phyloP scores from a whole-genome alignment of 176 grass and related monocot genomes.

The Poa annua region DNA sequence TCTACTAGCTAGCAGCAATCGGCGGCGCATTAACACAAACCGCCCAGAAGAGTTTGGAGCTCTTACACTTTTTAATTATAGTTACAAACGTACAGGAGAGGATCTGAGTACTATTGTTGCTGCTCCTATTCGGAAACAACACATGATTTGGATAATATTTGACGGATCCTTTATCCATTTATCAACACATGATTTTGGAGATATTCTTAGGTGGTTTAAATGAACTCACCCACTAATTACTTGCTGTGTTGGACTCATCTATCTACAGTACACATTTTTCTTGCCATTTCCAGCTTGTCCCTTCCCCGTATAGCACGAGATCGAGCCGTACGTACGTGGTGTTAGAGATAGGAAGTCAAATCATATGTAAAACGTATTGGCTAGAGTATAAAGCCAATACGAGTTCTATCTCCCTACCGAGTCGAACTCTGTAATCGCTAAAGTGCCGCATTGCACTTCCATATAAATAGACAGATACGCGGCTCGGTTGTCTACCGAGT shows the following conservation, averaged over 20 bases:
- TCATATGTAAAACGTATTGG: too few species aligned
- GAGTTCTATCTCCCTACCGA: too few species aligned
- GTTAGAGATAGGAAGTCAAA: too few species aligned
- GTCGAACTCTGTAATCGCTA: too few species aligned
- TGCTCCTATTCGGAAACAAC: slow-evolving; percentile 21
- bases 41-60: slow-evolving; percentile 23
- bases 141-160: slow-evolving; percentile 30
- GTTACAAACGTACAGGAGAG: background rate
- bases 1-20: slow-evolving; percentile 32
- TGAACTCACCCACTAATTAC: slow-evolving; percentile 6
- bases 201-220: too few species aligned
- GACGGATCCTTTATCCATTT: background rate
- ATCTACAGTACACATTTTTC: slow-evolving; percentile 43
- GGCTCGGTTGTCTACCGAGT: too few species aligned
- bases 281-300: slow-evolving; percentile 12
- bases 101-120: background rate
- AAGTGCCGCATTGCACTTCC: too few species aligned
- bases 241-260: slow-evolving; percentile 35
- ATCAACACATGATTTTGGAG: too few species aligned
- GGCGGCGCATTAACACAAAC: slow-evolving; percentile 50
- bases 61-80: background rate
- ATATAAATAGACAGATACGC: too few species aligned
- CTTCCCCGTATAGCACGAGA: background rate
- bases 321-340: background rate
- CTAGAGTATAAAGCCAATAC: too few species aligned